Percentiles rank a stretch among this genome's conserved stretches.
These are phyloP conservation scores for Posidonia australis DNA, from an alignment of 106 monocot genomes.

Conservation along the genomic window DNA sequence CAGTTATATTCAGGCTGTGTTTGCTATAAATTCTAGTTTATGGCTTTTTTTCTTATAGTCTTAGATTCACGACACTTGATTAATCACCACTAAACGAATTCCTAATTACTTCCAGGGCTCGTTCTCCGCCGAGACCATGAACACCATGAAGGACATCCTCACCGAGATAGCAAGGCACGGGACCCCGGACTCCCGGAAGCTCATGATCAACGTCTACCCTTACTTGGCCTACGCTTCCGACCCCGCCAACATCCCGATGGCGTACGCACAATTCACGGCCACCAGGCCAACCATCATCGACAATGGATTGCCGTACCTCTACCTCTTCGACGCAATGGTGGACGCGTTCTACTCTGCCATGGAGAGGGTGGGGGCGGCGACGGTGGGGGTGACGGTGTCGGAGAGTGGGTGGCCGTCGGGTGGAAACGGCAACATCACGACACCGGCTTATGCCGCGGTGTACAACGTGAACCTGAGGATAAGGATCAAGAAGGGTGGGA, in stretches of 20 bases:
- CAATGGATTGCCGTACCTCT: slow-evolving; percentile 11
- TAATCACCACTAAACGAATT: no score
- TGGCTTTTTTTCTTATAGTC: no score
- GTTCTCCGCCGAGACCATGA: no score
- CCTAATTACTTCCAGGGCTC: no score
- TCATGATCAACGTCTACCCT: slow-evolving; percentile 44
- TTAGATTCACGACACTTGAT: no score
- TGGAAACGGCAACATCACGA: slow-evolving; percentile 21
- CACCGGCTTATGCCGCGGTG: slow-evolving; percentile 15
- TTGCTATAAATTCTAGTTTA: no score
- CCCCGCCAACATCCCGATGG: slow-evolving; percentile 5
- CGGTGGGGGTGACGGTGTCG: slow-evolving; percentile 31
- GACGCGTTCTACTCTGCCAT: slow-evolving; percentile 46
- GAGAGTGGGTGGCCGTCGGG: slow-evolving; percentile 62
- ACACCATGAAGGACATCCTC: no score
- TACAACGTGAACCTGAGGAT: slow-evolving; percentile 32
- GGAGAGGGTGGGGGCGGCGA: slow-evolving; percentile 22
- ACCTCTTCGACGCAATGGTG: slow-evolving; percentile 40
- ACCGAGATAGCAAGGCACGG: no score
- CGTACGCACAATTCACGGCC: slow-evolving; percentile 24
- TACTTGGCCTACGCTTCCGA: slow-evolving; percentile 34
- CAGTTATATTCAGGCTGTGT: no score
- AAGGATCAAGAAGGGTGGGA: slow-evolving; percentile 24
- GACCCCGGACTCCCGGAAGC: no score
- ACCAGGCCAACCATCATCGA: slow-evolving; percentile 19